These are phyloP conservation scores for Salix purpurea DNA, from an alignment of 345 rosid genomes.

Conservation along the genomic window DNA sequence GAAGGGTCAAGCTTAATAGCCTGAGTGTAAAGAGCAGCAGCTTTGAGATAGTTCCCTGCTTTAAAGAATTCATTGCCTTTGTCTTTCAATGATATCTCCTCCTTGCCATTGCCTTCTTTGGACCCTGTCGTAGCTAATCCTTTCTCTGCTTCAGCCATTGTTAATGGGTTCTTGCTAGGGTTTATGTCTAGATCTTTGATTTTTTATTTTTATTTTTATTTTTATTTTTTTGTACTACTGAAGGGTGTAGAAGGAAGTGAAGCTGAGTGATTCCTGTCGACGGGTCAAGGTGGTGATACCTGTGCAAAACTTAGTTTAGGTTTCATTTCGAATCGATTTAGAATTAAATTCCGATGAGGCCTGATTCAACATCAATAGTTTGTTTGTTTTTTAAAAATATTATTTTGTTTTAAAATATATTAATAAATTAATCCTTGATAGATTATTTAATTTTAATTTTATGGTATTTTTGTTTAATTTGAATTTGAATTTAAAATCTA, in stretches of 20 bases:
- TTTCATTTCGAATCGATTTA: too few relatives aligned
- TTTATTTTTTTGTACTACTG: neutral
- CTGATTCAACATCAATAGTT: too few relatives aligned
- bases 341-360: too few relatives aligned
- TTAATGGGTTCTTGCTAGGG: neutral
- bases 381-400: too few relatives aligned
- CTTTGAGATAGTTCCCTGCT: slow-evolving; percentile 93
- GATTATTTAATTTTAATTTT: too few relatives aligned
- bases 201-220: neutral
- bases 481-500: too few relatives aligned
- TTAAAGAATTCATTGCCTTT: slow-evolving; percentile 93
- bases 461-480: too few relatives aligned
- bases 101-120: slow-evolving; percentile 26
- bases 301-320: too few relatives aligned
- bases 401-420: too few relatives aligned
- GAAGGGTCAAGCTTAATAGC: slow-evolving; percentile 93
- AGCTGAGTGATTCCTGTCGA: neutral
- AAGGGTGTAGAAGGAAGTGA: neutral
- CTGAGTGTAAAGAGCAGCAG: slow-evolving; percentile 96
- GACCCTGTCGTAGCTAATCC: slow-evolving; percentile 40
- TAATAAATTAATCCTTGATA: too few relatives aligned
- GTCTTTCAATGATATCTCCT: slow-evolving; percentile 62
- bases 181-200: neutral
- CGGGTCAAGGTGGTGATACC: too few relatives aligned
- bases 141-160: slow-evolving; percentile 43